Conservation (phyloP, 441 rosid genomes). For the Populus hybrid region DNA sequence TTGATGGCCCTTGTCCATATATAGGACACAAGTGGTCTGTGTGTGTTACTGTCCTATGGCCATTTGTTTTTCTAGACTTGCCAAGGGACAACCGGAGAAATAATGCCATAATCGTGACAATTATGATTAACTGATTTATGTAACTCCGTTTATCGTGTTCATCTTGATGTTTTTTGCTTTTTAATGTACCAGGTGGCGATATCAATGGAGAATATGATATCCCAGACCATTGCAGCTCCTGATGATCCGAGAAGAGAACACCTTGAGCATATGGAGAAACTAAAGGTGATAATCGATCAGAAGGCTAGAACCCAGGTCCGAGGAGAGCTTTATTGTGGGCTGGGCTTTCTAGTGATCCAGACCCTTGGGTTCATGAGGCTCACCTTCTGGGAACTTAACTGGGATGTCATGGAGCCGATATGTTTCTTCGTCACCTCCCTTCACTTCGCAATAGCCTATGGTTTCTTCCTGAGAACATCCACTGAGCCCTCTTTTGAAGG, state of each 20-base stretch:
- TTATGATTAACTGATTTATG: too few species aligned
- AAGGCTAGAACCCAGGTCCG: slow-evolving; percentile 56
- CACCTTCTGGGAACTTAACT: slow-evolving; percentile 91
- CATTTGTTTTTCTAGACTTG: too few species aligned
- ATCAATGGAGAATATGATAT: slow-evolving; percentile 46
- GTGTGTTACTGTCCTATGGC: too few species aligned
- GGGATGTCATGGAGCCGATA: slow-evolving; percentile 99
- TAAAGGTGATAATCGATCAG: slow-evolving; percentile 50
- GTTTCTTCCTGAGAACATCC: slow-evolving; percentile 74
- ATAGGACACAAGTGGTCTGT: too few species aligned
- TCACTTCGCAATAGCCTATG: slow-evolving; percentile 64
- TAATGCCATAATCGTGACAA: too few species aligned
- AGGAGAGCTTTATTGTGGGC: slow-evolving; percentile 74
- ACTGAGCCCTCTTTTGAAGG: slow-evolving; percentile 88
- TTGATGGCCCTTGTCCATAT: too few species aligned
- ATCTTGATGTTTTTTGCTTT: background rate
- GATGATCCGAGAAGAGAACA: slow-evolving; percentile 57
- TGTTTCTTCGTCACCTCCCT: slow-evolving; percentile 78
- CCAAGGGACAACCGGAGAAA: too few species aligned
- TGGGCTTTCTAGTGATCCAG: slow-evolving; percentile 60
- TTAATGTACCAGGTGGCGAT: slow-evolving; percentile 43
- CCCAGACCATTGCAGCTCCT: slow-evolving; percentile 32
- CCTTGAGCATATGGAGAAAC: slow-evolving; percentile 48
- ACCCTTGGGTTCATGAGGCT: slow-evolving; percentile 87
- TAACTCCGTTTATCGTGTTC: too few species aligned